These are phyloP conservation scores for Volutella citrinella DNA, from an alignment of 2,329 filamentous ascomycete species.

Conservation along the genomic window DNA sequence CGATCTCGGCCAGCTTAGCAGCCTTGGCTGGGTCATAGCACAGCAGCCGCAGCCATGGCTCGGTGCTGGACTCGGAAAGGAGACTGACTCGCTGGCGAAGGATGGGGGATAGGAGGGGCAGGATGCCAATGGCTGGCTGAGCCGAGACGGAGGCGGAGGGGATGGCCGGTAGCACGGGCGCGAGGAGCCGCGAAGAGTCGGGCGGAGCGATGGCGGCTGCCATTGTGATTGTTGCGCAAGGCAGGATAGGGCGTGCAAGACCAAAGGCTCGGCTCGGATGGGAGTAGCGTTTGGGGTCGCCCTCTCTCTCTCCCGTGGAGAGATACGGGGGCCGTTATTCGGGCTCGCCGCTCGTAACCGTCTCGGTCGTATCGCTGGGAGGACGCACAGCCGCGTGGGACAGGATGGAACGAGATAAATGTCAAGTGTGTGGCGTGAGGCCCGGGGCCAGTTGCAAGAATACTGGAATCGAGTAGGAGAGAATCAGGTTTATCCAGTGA, in stretches of 20 bases:
- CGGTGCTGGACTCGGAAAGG: conserved; percentile 55
- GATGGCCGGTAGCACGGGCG: conserved; percentile 57
- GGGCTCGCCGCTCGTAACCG: too few relatives aligned
- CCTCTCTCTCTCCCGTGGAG: too few relatives aligned
- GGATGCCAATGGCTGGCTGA: conserved; percentile 52
- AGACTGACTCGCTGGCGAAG: conserved; percentile 64
- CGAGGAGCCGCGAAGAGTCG: conserved; percentile 45
- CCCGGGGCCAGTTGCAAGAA: too few relatives aligned
- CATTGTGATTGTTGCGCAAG: conserved; percentile 20
- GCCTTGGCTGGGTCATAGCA: conserved; percentile 62
- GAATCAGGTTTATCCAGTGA: too few relatives aligned
- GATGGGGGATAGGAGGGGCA: conserved; percentile 63
- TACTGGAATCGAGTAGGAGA: too few relatives aligned
- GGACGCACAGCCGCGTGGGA: too few relatives aligned
- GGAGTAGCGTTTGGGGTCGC: too few relatives aligned
- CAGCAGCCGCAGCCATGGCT: conserved; percentile 71
- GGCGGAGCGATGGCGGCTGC: conserved; percentile 38
- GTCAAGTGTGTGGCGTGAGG: too few relatives aligned
- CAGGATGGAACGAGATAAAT: too few relatives aligned
- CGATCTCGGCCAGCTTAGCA: conserved; percentile 57
- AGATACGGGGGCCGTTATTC: too few relatives aligned
- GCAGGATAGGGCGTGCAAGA: neutral
- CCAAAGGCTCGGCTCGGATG: too few relatives aligned
- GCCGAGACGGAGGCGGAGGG: conserved; percentile 57
- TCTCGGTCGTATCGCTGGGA: too few relatives aligned